Evolutionary conservation across 768 basidiomycete genomes (phyloP).

Genomic region (Boletus vermiculosoides): DNA sequence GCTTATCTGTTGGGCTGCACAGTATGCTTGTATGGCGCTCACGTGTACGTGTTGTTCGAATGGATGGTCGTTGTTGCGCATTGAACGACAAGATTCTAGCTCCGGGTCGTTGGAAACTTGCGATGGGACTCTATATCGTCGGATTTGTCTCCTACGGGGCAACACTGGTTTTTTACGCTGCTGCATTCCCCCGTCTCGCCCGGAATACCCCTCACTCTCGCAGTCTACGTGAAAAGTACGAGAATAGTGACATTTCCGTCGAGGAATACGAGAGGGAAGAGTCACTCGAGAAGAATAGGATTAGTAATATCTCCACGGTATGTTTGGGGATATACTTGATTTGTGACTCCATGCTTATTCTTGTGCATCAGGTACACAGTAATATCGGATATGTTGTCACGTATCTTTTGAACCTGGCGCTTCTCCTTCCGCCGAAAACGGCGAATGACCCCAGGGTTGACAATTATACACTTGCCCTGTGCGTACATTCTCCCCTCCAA

Average conservation of each 20-base stretch:
- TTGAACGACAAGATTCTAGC: conserved; percentile 34
- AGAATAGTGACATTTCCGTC: conserved; percentile 53
- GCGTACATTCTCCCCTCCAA: conserved; percentile 22
- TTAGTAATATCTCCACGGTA: conserved; percentile 83
- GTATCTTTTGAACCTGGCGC: conserved; percentile 62
- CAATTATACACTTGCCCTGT: conserved; percentile 75
- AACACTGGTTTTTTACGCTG: conserved; percentile 78
- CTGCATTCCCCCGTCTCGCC: conserved; percentile 76
- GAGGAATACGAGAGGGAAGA: conserved; percentile 74
- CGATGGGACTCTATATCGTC: conserved; percentile 78
- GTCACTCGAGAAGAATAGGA: conserved; percentile 78
- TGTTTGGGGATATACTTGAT: conserved; percentile 8
- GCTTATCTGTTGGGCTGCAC: conserved; percentile 75
- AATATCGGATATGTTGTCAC: conserved; percentile 73
- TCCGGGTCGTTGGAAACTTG: conserved; percentile 67
- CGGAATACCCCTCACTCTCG: conserved; percentile 70
- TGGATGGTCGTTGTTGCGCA: background rate
- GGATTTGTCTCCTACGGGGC: conserved; percentile 80
- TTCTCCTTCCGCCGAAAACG: conserved; percentile 55
- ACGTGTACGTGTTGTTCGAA: conserved; percentile 46
- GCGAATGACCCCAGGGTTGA: conserved; percentile 58
- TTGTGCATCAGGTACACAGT: conserved; percentile 56
- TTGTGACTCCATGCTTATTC: background rate
- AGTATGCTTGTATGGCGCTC: conserved; percentile 73
- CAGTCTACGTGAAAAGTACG: conserved; percentile 51